Conservation (phyloP, 768 basidiomycete genomes). For the Suillus discolor region DNA sequence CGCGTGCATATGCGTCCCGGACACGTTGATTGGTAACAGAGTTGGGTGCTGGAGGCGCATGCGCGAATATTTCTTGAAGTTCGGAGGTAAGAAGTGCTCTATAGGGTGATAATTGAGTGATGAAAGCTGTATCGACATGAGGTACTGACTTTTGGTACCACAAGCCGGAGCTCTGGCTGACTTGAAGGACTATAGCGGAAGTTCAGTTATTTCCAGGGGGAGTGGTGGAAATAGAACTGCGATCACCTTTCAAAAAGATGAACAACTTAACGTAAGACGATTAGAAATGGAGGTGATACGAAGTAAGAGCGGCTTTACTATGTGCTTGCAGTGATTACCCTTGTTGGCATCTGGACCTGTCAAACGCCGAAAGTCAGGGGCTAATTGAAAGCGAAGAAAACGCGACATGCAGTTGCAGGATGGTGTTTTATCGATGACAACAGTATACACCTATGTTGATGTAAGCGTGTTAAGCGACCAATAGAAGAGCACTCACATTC, state of each 20-base stretch:
- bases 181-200: conserved; percentile 22
- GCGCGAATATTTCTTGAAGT: conserved; percentile 15
- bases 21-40: conserved; percentile 56
- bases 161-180: conserved; percentile 25
- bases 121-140: neutral
- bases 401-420: conserved; percentile 60
- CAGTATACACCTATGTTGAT: conserved; percentile 60
- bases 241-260: conserved; percentile 1
- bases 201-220: neutral
- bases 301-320: conserved; percentile 2
- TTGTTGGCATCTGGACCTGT: conserved; percentile 73
- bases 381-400: neutral
- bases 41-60: conserved; percentile 70
- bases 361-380: conserved; percentile 3
- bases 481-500: conserved; percentile 50
- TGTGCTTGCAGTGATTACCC: conserved; percentile 83
- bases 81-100: conserved; percentile 3
- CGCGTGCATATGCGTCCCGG: conserved; percentile 60
- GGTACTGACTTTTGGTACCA: conserved; percentile 5
- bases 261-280: neutral
- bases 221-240: neutral
- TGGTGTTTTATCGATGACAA: conserved; percentile 60
- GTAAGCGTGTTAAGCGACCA: conserved; percentile 16
- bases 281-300: neutral
- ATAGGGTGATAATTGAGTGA: neutral